phyloP scores from a whole-genome alignment of 1,284 basidiomycete genomes.

The Puccinia polysora region DNA sequence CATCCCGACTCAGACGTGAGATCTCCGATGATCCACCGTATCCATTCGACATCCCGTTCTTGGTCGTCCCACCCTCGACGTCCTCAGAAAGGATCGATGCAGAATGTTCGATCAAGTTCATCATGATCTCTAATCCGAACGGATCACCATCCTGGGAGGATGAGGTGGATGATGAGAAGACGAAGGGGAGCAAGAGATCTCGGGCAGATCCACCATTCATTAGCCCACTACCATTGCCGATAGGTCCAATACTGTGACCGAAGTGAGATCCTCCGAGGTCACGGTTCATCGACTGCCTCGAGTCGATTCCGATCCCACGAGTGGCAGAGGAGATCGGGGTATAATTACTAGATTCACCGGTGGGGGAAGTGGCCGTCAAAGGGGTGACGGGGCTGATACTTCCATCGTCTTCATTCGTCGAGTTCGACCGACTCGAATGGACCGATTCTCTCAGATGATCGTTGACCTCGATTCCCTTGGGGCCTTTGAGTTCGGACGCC shows the following conservation, averaged over 20 bases:
- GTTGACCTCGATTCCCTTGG: neutral
- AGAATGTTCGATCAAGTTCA: constrained; percentile 38
- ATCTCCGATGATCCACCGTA: neutral
- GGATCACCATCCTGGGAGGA: neutral
- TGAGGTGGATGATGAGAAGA: neutral
- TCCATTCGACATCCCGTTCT: neutral
- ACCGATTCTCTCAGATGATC: neutral
- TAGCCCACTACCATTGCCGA: neutral
- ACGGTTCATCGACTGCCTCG: constrained; percentile 27
- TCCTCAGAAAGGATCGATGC: neutral
- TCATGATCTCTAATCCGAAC: constrained; percentile 24
- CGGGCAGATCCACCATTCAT: neutral
- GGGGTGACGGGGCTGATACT: constrained; percentile 22
- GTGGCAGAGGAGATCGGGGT: constrained; percentile 41
- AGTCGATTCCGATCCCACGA: constrained; percentile 25
- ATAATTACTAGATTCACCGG: constrained; percentile 29
- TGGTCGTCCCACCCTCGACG: neutral
- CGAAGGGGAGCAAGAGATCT: neutral
- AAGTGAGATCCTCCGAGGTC: neutral
- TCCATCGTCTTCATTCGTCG: constrained; percentile 10
- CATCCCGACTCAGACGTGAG: neutral
- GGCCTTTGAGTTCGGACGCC: neutral
- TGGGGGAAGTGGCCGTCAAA: constrained; percentile 33
- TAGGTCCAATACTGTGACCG: neutral
- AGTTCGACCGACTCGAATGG: constrained; percentile 38